Evolutionary conservation across 2,329 filamentous ascomycete genomes (phyloP), one percentile per base, ranked within the genome.

Genomic region (Colletotrichum sp.): DNA sequence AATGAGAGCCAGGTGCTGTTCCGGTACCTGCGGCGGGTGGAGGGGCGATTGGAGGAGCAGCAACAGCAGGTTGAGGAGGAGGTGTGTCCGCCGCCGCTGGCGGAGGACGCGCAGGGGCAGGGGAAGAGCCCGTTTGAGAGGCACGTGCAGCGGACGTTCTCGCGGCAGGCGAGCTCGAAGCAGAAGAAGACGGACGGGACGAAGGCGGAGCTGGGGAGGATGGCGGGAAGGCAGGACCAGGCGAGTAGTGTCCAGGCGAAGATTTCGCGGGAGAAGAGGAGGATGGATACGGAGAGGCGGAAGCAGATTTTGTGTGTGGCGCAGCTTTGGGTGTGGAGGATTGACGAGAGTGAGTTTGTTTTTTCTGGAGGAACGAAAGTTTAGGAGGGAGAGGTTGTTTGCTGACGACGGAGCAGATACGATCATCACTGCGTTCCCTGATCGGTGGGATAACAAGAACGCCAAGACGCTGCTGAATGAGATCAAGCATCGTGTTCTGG

Each of bases 261-360:
- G 67, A 70, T 74, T 6, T 69, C 69, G 15, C 16, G 70, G 60
- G 76, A 75, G 75, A 75, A 52, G 76, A 74, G 49, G 57, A 44
- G 72, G 44, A 66, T 78, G 30, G 79, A 76, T 76, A 81, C 83
- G 28, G 81, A 83, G 55, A 66, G 62, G 73, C 69, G 79, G 69
- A 84, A 79, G 76, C 83, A 85, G 65, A 76, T 75, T 16, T 72
- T 80, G 57, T 82, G 78, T 72, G 76, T 79, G 69, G 70, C 79
- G 49, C 81, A 83, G 62, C 78, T 80, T 73, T 78, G 77, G 77
- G 60, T 78, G 13, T 78, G 77, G 77, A 67, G 64, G 63, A 77
- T 78, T 52, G 77, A 78, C 18, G 77, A 78, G 66, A 69, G 76
- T 78, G 59, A 55, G 76, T 65, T 15, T 26, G 8, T 34, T 36